Base-by-base conservation (phyloP, 345 rosid species). In the Pugionium dolabratum region DNA sequence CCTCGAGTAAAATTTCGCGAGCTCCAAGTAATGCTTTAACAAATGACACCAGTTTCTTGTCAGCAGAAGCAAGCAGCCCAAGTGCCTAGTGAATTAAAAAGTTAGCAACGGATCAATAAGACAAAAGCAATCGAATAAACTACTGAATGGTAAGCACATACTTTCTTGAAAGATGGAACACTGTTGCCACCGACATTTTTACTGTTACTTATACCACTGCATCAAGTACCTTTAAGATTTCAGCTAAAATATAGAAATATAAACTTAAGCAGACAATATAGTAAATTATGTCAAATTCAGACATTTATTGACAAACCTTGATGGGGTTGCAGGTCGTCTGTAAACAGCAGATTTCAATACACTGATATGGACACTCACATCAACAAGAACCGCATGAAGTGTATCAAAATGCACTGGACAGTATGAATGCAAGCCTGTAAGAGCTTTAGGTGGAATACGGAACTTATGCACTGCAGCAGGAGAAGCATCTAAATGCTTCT, bases 361-460 rank as follows among this genome's bases (percentile, higher is more conserved):
- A 79, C 82, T 79, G 67, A 83, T 79, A 56, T 94, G 99, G 69
- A 88, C 83, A 47, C 82, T 86, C 57, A 83, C 82, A 71, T 94
- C 99, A 32, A 94, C 80, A 30, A 90, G 91, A 73, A 86, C 96
- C 1, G 95, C 79, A 64, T 90, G 97, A 69, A 88, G 74, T 58
- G 83, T 73, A 78, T 91, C 99, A 78, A 91, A 91, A 75, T 91
- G 86, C 54, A 95, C 88, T 39, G 97, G 97, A 77, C 93, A 91
- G 74, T 91, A 95, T 30, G 96, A 89, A 81, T 91, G 97, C 83
- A 91, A 48, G 54, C 97, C 97, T 8, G 86, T 72, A 70, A 95
- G 97, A 59, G 99, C 97, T 76, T 87, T 91, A 29, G 96, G 84
- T 78, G 99, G 97, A 77, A 95, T 81, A 28, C 97, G 82, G 64